A percentile compares a stretch with the other conserved stretches of the same genome.
Evolutionary conservation across 805 yeast species (phyloP).

Genomic region (Teunomyces panamensis): DNA sequence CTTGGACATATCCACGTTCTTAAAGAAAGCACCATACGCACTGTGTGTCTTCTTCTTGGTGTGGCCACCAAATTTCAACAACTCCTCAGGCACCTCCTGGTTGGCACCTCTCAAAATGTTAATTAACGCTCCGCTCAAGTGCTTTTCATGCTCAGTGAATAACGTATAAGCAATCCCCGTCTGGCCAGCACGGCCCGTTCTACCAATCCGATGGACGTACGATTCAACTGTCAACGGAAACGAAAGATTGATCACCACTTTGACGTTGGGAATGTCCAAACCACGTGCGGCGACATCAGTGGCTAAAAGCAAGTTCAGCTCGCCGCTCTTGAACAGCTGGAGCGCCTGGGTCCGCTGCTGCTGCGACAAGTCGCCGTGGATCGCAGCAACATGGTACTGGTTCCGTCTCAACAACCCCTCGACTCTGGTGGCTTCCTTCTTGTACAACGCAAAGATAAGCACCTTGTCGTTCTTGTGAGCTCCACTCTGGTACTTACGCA

Average conservation of each 20-base stretch:
- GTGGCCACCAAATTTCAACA: constrained; percentile 94
- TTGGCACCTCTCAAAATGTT: constrained; percentile 91
- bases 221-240: constrained; percentile 97
- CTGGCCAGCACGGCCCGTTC: constrained; percentile 98
- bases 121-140: constrained; percentile 88
- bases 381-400: constrained; percentile 83
- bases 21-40: constrained; percentile 97
- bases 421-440: constrained; percentile 92
- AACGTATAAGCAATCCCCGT: constrained; percentile 93
- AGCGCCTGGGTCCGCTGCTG: constrained; percentile 88
- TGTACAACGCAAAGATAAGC: constrained; percentile 88
- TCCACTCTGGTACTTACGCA: constrained; percentile 72
- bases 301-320: constrained; percentile 74
- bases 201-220: constrained; percentile 95
- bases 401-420: constrained; percentile 71
- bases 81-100: constrained; percentile 93
- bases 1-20: constrained; percentile 82
- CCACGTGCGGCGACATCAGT: constrained; percentile 99
- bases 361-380: constrained; percentile 94
- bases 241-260: constrained; percentile 89
- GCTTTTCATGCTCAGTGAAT: constrained; percentile 96
- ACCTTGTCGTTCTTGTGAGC: constrained; percentile 70
- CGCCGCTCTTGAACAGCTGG: constrained; percentile 79
- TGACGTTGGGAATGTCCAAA: constrained; percentile 94
- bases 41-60: constrained; percentile 97